Percentiles rank a stretch among this genome's conserved stretches.
Conservation (phyloP, 257 asterid species). For the Solanum sitiens region DNA sequence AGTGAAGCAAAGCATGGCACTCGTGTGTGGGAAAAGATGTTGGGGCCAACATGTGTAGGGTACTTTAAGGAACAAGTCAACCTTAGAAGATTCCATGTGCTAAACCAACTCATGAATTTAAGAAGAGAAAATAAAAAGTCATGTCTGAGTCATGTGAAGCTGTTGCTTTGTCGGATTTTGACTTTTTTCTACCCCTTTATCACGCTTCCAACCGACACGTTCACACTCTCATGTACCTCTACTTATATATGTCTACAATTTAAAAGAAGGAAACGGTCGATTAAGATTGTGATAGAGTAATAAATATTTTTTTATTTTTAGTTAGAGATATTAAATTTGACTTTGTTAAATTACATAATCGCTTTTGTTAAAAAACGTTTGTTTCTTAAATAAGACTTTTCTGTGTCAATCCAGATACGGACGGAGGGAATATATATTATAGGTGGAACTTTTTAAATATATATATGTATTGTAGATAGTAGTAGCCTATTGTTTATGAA, state of each 20-base stretch:
- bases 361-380: too few relatives aligned
- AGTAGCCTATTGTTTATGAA: background rate
- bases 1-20: background rate
- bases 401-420: too few relatives aligned
- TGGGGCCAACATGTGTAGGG: constrained; percentile 29
- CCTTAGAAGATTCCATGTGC: constrained; percentile 17
- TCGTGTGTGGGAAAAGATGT: background rate
- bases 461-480: background rate
- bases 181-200: background rate
- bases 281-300: too few relatives aligned
- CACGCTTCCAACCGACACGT: constrained; percentile 18
- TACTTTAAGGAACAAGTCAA: constrained; percentile 19
- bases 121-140: constrained; percentile 2
- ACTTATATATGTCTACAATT: background rate
- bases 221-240: background rate
- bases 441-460: too few relatives aligned
- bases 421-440: too few relatives aligned
- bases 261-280: too few relatives aligned
- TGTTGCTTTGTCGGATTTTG: constrained; percentile 41
- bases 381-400: rapidly evolving
- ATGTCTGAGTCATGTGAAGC: constrained; percentile 25
- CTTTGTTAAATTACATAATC: too few relatives aligned
- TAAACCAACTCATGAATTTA: background rate
- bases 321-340: rapidly evolving
- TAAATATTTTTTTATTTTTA: too few relatives aligned